Base-by-base conservation (phyloP, 768 basidiomycete species). In the Neoboletus magnificus region DNA sequence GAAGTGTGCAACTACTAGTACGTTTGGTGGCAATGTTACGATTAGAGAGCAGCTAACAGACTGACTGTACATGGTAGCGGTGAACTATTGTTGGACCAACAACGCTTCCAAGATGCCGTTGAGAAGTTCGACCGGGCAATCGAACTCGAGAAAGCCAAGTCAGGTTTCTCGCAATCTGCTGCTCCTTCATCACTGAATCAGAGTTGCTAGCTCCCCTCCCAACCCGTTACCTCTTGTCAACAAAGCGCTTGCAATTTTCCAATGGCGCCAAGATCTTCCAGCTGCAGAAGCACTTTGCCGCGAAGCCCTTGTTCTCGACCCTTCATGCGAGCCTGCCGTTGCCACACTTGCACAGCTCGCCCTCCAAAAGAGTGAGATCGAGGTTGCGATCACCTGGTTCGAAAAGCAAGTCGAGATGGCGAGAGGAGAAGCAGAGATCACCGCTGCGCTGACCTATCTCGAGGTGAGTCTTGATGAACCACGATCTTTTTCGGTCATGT, bases 1-100 rank as follows among this genome's bases (percentile, higher is more conserved):
- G 95, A 97, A 73, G 91, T 93, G 3, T 84, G 87, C 59, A 97
- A 97, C 73, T 98, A 98, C 76, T 97, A 95, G 93, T 95, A 63
- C 55, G 87, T 79, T 22, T 30, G 15, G 5, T 25, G 10, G 1
- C 3, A 20, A 48, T 1, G 30, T 15, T 23, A 10, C 55, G 2
- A 11, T 7, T 9, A 1, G 15, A 29, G 5, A 18, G 37, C 15
- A 20, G 4, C 41, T 56, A 25, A 56, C 39, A 8, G 27, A 30
- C 30, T 56, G 27, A 30, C 30, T 56, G 3, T 43, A 41, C 32
- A 20, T 36, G 47, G 18, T 48, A 98, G 96, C 61, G 96, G 96
- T 48, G 97, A 99, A 72, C 80, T 99, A 15, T 77, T 98, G 50
- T 76, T 98, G 61, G 97, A 98, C 72, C 93, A 96, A 74, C 82